phyloP scores from a whole-genome alignment of 352 stramenopile species.

The Pythium sp. region DNA sequence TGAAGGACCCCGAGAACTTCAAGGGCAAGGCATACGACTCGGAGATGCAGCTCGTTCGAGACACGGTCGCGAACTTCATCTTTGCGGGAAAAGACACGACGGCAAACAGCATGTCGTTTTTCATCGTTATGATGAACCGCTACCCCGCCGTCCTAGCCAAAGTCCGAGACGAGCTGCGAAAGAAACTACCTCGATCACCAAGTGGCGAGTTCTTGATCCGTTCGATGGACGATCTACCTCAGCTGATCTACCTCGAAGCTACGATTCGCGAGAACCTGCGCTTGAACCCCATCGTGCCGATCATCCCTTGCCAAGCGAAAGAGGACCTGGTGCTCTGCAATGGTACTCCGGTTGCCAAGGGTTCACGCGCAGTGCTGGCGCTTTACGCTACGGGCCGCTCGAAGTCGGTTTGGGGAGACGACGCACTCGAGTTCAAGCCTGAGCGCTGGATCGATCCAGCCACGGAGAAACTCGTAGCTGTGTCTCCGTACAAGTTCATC shows the following conservation, averaged over 20 bases:
- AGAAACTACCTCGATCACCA: conserved; percentile 28
- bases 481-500: neutral
- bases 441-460: conserved; percentile 56
- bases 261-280: conserved; percentile 62
- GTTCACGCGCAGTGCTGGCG: conserved; percentile 35
- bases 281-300: conserved; percentile 46
- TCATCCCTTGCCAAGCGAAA: conserved; percentile 22
- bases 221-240: conserved; percentile 43
- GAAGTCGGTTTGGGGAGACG: conserved; percentile 44
- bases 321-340: conserved; percentile 49
- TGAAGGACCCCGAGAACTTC: conserved; percentile 32
- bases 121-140: conserved; percentile 75
- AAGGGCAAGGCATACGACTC: neutral
- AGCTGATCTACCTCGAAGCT: conserved; percentile 59
- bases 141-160: conserved; percentile 46
- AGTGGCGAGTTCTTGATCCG: conserved; percentile 22
- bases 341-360: conserved; percentile 50
- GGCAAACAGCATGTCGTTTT: conserved; percentile 62
- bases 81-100: conserved; percentile 74
- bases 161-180: conserved; percentile 42
- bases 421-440: conserved; percentile 53
- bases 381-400: conserved; percentile 45
- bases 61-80: conserved; percentile 82
- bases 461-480: conserved; percentile 21
- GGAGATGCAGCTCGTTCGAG: conserved; percentile 22